Evolutionary conservation across 176 grass and related monocot genomes (phyloP), one percentile per base, ranked within the genome.

Genomic region (Bothriochloa decipiens): DNA sequence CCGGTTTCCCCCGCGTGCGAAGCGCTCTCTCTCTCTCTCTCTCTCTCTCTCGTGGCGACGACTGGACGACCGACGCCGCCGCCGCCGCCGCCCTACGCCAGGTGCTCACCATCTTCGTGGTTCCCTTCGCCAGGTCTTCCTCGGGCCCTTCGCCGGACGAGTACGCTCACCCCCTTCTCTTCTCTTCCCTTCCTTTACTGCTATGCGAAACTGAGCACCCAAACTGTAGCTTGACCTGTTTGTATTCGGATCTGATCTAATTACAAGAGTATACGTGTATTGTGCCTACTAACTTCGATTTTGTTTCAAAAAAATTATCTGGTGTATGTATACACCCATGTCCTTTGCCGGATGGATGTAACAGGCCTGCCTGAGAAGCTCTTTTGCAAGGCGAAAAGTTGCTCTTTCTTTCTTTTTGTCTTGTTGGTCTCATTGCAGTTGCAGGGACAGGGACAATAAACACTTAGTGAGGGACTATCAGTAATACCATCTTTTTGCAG

Each of bases 341-440:
- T 55, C 52, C 6, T 55, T 87, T 90, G 60, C 83, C n/a, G 46
- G 78, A 50, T 46, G 79, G 88, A 90, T 73, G 72, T 49, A 74
- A 68, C 84, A 74, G 84, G 80, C 80, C 68, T 82, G 61, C 88
- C 11, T 69, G 37, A 32, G 83, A 83, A 86, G 88, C 67, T 45
- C 73, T 86, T 75, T 46, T 82, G 84, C 73, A 86, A 79, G 84
- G 68, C 68, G 65, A 74, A 90, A 82, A 65, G 68, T 58, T 58
- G 55, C 20, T 60, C 57, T 60, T 55, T 26, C 11, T 60, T 60
- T 11, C 68, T 64, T 22, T 70, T 22, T 63, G 20, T 43, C 74
- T 85, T 68, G 53, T 64, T 83, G 23, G 74, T 55, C 57, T 84
- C 64, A 55, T 75, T 86, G 68, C 74, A 90, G 80, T 74, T 90